A percentile compares a stretch with the other conserved stretches of the same genome.
Evolutionary conservation across 169 alveolate genomes (phyloP).

Genomic region (Eimeria praecox): DNA sequence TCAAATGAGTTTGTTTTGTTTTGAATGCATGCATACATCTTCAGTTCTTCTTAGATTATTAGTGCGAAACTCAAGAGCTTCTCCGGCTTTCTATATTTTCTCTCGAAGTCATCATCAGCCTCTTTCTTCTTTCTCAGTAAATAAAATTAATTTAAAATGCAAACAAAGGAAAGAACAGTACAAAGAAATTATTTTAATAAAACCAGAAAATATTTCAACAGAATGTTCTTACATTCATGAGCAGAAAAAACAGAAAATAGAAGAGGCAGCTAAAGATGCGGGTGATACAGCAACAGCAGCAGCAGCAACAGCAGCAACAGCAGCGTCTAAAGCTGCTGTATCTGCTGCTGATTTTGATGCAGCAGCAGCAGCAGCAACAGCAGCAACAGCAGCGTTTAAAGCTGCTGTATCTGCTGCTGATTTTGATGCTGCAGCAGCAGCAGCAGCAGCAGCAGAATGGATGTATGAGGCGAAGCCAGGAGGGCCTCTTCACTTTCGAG

Average conservation of each 20-base stretch:
- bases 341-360: neutral
- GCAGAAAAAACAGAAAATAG: neutral
- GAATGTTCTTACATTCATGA: neutral
- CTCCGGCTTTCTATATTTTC: no score
- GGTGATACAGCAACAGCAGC: neutral
- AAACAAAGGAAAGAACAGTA: no score
- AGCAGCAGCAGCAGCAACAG: neutral
- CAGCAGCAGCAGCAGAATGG: constrained; percentile 12
- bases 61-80: no score
- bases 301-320: neutral
- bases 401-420: no score
- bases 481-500: constrained; percentile 38
- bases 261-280: neutral
- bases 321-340: no score
- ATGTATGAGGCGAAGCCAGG: constrained; percentile 53
- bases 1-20: neutral
- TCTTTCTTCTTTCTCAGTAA: no score
- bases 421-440: neutral
- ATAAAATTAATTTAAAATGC: no score
- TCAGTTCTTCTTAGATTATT: no score
- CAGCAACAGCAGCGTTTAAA: no score
- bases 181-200: no score
- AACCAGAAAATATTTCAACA: no score
- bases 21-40: neutral
- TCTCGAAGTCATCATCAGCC: no score